A percentile compares a stretch with the other conserved stretches of the same genome.
phyloP scores from a whole-genome alignment of 2,329 filamentous ascomycete genomes.

The Plenodomus biglobosus region DNA sequence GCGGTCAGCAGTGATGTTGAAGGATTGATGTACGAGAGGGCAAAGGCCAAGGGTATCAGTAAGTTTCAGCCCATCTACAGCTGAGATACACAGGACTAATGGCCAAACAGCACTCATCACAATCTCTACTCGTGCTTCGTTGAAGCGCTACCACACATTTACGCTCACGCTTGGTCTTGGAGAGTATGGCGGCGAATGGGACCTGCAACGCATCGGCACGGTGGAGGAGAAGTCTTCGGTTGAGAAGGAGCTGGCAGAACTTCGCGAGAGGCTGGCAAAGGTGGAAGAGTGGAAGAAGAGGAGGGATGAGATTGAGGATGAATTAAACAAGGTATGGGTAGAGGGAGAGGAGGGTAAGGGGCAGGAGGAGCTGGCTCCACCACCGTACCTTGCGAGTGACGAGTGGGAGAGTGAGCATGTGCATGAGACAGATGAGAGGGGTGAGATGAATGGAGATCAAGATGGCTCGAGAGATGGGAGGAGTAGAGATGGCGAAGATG shows the following conservation, averaged over 20 bases:
- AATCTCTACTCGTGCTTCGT: constrained; percentile 87
- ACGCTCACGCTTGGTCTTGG: constrained; percentile 84
- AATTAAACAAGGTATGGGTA: constrained; percentile 68
- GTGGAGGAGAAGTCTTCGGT: constrained; percentile 90
- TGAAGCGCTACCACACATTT: constrained; percentile 94
- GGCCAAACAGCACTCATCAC: constrained; percentile 73
- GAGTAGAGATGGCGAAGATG: neutral
- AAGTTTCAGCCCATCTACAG: constrained; percentile 47
- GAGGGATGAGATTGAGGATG: constrained; percentile 76
- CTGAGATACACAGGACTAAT: neutral
- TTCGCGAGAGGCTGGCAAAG: constrained; percentile 75
- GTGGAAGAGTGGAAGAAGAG: constrained; percentile 83
- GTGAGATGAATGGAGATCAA: too few species aligned
- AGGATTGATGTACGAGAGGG: constrained; percentile 86
- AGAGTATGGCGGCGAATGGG: constrained; percentile 81
- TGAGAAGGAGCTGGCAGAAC: constrained; percentile 83
- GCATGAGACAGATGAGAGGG: neutral
- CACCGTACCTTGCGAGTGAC: constrained; percentile 32
- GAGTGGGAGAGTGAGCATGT: neutral
- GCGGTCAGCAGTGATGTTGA: constrained; percentile 95
- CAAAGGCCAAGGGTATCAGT: constrained; percentile 93
- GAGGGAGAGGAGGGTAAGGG: constrained; percentile 31
- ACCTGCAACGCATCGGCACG: constrained; percentile 90
- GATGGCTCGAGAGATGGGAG: neutral
- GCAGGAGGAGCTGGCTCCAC: constrained; percentile 43